Conservation (phyloP, 768 basidiomycete genomes). For the Pulveroboletus sp. region DNA sequence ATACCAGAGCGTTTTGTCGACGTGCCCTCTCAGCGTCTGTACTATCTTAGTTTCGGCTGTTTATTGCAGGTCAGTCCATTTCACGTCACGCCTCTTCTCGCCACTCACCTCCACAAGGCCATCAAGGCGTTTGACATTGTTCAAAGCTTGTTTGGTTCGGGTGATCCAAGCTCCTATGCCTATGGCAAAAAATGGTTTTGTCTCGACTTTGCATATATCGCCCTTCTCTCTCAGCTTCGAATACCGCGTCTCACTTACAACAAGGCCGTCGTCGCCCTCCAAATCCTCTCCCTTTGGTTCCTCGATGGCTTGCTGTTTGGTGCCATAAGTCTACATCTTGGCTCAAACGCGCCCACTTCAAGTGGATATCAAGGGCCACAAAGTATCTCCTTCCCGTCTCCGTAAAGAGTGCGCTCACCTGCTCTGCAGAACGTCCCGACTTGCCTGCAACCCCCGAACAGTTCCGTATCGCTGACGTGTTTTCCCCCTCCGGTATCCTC, state of each 20-base stretch:
- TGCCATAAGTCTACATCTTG: conserved; percentile 56
- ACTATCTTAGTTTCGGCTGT: conserved; percentile 69
- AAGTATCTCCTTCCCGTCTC: conserved; percentile 24
- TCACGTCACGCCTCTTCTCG: accelerated
- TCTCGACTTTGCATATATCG: conserved; percentile 59
- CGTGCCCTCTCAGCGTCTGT: conserved; percentile 74
- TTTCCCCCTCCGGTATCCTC: conserved; percentile 50
- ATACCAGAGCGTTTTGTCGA: conserved; percentile 74
- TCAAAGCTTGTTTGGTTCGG: conserved; percentile 45
- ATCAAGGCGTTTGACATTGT: conserved; percentile 72
- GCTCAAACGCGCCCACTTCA: conserved; percentile 16
- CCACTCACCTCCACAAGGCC: conserved; percentile 41
- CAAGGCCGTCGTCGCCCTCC: conserved; percentile 56
- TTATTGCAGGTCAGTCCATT: conserved; percentile 60
- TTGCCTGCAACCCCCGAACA: conserved; percentile 41
- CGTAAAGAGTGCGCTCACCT: conserved; percentile 2
- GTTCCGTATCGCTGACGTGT: conserved; percentile 44
- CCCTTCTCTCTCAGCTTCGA: conserved; percentile 54
- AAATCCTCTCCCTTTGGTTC: conserved; percentile 57
- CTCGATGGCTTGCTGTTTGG: conserved; percentile 70
- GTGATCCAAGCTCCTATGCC: conserved; percentile 38
- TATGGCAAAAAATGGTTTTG: conserved; percentile 68
- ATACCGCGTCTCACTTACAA: conserved; percentile 72
- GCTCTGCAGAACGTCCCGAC: conserved; percentile 30
- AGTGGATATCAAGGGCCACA: conserved; percentile 23